Conservation (phyloP, 176 grass and related monocot species). For the Calamus simplicifolius region DNA sequence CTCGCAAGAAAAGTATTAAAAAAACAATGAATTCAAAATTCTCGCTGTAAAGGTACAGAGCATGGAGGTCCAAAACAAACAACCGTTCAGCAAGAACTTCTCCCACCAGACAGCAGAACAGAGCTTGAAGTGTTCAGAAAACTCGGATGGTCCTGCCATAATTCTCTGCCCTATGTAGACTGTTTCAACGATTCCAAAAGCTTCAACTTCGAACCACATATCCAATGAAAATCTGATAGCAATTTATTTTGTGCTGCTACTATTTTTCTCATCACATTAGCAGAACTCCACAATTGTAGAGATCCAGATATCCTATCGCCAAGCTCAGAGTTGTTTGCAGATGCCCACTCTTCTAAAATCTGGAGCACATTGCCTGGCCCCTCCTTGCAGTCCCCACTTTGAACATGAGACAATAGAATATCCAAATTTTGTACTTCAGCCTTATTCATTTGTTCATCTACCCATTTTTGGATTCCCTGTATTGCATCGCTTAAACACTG, state of each 20-base stretch:
- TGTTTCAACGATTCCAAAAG: conserved; percentile 27
- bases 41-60: too few species aligned
- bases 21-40: too few species aligned
- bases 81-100: too few species aligned
- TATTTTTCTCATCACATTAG: conserved; percentile 43
- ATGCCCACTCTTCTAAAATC: conserved; percentile 50
- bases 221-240: conserved; percentile 35
- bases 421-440: conserved; percentile 60
- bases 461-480: conserved; percentile 39
- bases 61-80: too few species aligned
- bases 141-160: too few species aligned
- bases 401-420: conserved; percentile 44
- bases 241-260: conserved; percentile 37
- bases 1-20: too few species aligned
- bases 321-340: conserved; percentile 24
- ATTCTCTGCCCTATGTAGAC: background rate
- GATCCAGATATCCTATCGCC: conserved; percentile 48
- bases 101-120: too few species aligned
- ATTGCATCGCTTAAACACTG: conserved; percentile 45
- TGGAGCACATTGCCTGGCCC: conserved; percentile 38
- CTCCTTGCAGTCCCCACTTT: conserved; percentile 24
- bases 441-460: conserved; percentile 48
- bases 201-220: conserved; percentile 58
- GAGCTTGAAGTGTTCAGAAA: too few species aligned
- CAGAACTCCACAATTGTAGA: conserved; percentile 50